These are phyloP conservation scores for Aspergillus kassunensis DNA, from an alignment of 495 filamentous ascomycete genomes.

Conservation along the genomic window DNA sequence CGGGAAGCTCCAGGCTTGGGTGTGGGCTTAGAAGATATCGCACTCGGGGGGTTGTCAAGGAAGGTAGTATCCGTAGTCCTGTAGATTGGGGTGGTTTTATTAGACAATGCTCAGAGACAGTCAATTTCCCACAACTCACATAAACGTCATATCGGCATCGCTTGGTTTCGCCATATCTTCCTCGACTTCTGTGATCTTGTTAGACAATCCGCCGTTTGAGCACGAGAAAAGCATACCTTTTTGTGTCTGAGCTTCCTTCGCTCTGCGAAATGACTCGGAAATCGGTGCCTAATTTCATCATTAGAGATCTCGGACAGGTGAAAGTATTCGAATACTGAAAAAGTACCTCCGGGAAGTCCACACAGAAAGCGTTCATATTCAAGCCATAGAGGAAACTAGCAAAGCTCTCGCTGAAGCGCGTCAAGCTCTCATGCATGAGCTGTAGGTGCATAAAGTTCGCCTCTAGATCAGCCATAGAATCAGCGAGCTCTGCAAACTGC, in stretches of 20 bases:
- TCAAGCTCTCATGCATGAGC: conserved; percentile 92
- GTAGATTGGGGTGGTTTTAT: background rate
- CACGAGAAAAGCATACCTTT: conserved; percentile 25
- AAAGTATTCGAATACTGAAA: background rate
- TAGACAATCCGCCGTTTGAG: background rate
- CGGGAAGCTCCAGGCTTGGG: conserved; percentile 46
- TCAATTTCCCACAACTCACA: conserved; percentile 52
- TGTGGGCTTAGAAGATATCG: conserved; percentile 55
- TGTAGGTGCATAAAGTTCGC: conserved; percentile 97
- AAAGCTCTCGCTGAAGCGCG: conserved; percentile 93
- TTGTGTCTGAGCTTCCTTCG: conserved; percentile 51
- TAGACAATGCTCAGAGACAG: background rate
- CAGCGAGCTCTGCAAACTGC: conserved; percentile 87
- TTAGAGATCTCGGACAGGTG: conserved; percentile 1
- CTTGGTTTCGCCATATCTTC: conserved; percentile 24
- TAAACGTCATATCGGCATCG: conserved; percentile 78
- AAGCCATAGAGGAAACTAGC: conserved; percentile 91
- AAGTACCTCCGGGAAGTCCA: conserved; percentile 89
- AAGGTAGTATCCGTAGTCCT: conserved; percentile 96
- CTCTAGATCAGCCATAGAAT: conserved; percentile 92
- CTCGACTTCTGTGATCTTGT: conserved; percentile 28
- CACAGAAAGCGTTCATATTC: conserved; percentile 99
- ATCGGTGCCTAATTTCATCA: conserved; percentile 53
- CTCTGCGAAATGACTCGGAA: conserved; percentile 68
- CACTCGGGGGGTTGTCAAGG: conserved; percentile 75